Base-by-base conservation (phyloP, 2,329 filamentous ascomycete genomes). In the Dactylonectria macrodidyma region DNA sequence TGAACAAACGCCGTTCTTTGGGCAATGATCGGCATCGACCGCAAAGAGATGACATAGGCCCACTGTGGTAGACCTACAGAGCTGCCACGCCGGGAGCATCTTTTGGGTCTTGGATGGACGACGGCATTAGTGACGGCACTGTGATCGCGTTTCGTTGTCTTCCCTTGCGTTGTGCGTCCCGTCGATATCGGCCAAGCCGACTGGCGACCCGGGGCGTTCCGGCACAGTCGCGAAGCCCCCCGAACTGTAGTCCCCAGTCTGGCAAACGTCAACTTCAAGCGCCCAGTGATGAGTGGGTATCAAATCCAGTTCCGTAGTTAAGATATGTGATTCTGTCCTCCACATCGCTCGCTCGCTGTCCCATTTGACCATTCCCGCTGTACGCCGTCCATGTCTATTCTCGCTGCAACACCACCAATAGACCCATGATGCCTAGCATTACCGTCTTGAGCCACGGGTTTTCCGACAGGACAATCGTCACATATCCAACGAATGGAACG, bases 381-480 rank as follows among this genome's bases (percentile, higher is more conserved):
- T 16, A 48, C 38, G 6, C 41, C 10, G 41, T 33, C 72, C 8
- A 26, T 22, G 33, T 38, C 54, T 84, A 98, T 85, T 99, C 96
- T 77, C 95, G 86, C 81, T 99, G 96, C 75, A 99, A 81, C 55
- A 99, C 92, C 30, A 98, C 96, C 84, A 97, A 90, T 76, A 98
- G 80, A 1, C 95, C 96, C 96, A 99, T 99, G 58, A 98, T 88
- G 1, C 94, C 95, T 77, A 99, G 82, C 91, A 98, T 93, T 30
- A 91, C 95, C 50, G 94, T 97, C 89, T 99, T 99, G 75, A 98
- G 81, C 95, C 95, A 98, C 6, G 96, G 96, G 79, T 99, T 92
- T 81, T 99, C 96, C 70, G 93, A 96, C 70, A 99, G 86, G 81
- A 98, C 86, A 75, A 99, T 99, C 2, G 96, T 99, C 52, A 98